Base-by-base conservation (phyloP, 2,329 filamentous ascomycete species). In the Monosporascus sp. region DNA sequence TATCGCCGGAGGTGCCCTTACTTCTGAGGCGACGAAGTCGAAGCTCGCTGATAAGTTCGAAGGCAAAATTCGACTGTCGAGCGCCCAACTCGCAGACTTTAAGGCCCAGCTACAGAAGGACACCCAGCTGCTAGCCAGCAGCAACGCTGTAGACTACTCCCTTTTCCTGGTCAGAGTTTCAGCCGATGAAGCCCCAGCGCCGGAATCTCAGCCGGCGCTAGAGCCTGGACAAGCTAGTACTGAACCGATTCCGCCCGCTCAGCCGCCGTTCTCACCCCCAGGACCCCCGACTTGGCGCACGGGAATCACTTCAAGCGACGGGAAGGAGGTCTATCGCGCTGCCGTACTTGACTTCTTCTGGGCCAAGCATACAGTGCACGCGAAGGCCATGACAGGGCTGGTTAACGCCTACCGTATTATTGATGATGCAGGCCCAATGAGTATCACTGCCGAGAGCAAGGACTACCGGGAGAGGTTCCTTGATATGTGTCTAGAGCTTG, bases 271-370 rank as follows among this genome's bases (percentile, higher is more conserved):
- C 17, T 56, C 66, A 2, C 68, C 69, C 1, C 67, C 69, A 1
- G 47, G 53, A 0, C 68, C 69, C 3, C 68, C 70, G 74, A 70
- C 70, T 6, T 90, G 86, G 86, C 74, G 86, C 11, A 78, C 73
- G 0, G 87, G 87, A 0, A 62, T 89, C 0, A 59, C 69, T 1
- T 86, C 84, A 9, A 72, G 76, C 0, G 83, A 89, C 60, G 81
- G 81, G 0, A 81, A 82, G 59, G 86, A 84, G 74, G 72, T 84
- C 14, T 90, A 89, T 62, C 78, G 86, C 3, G 84, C 80, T 3
- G 78, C 85, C 0, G 69, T 90, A 15, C 72, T 90, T 36, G 88
- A 90, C 67, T 90, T 91, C 70, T 89, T 90, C 72, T 90, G 87
- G 87, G 82, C 85, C 0, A 88, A 86, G 68, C 85, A 89, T 67